Evolutionary conservation across 202 grass and related monocot species (phyloP).

Genomic region (Schoenoplectus triqueter): DNA sequence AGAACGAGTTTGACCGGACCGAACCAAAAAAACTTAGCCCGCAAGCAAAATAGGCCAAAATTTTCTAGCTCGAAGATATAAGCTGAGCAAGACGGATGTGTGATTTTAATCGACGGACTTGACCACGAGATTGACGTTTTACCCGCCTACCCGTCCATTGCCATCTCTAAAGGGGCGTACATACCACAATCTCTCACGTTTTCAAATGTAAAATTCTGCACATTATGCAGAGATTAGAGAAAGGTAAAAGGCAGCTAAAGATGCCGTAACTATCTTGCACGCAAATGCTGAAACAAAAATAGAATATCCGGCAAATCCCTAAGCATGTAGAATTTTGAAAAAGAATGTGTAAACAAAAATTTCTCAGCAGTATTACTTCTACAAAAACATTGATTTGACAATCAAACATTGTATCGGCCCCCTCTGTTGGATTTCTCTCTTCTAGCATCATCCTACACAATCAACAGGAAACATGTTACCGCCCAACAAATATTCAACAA

Average conservation of each 20-base stretch:
- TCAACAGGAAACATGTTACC: background rate
- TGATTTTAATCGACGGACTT: too few relatives aligned
- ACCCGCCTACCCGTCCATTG: too few relatives aligned
- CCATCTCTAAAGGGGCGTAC: background rate
- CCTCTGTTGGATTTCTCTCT: constrained; percentile 87
- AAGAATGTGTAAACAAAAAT: constrained; percentile 23
- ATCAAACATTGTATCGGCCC: constrained; percentile 75
- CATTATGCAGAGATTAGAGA: background rate
- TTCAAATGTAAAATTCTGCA: constrained; percentile 15
- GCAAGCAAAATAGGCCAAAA: too few relatives aligned
- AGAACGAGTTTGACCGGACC: too few relatives aligned
- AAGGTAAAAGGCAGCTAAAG: background rate
- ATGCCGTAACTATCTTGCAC: background rate
- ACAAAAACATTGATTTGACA: constrained; percentile 23
- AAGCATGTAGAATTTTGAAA: constrained; percentile 10
- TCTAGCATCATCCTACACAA: constrained; percentile 74
- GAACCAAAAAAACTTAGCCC: too few relatives aligned
- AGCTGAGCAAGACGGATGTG: too few relatives aligned
- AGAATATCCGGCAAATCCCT: constrained; percentile 3
- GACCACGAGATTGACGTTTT: too few relatives aligned
- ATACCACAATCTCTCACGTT: too few relatives aligned
- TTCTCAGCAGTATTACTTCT: constrained; percentile 16
- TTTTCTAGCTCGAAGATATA: too few relatives aligned
- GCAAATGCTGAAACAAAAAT: constrained; percentile 1
- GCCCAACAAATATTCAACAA: constrained; percentile 12